Conservation (phyloP, 495 filamentous ascomycete genomes). For the Penicillium macrosclerotiorum region DNA sequence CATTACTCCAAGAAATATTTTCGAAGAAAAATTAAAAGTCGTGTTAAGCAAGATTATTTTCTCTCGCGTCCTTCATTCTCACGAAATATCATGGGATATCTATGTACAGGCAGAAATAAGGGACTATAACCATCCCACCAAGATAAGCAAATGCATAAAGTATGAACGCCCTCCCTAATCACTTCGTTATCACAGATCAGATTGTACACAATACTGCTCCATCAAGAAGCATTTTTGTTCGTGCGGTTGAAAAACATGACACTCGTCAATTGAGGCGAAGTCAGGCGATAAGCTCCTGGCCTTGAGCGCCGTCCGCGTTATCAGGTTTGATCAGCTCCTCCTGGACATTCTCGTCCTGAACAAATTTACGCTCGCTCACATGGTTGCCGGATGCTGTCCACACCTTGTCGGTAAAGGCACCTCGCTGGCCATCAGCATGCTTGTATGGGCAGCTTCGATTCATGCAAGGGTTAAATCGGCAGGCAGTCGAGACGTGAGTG, state of each 20-base stretch:
- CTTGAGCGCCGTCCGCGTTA: slow-evolving; percentile 29
- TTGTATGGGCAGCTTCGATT: slow-evolving; percentile 84
- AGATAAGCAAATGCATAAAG: slow-evolving; percentile 31
- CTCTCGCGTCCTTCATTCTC: slow-evolving; percentile 11
- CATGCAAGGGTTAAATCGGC: slow-evolving; percentile 89
- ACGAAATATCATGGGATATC: slow-evolving; percentile 21
- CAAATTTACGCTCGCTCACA: slow-evolving; percentile 91
- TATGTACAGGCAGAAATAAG: slow-evolving; percentile 24
- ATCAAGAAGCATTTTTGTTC: neutral
- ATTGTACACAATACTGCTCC: slow-evolving; percentile 36
- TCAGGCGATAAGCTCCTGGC: slow-evolving; percentile 41
- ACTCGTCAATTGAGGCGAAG: slow-evolving; percentile 17
- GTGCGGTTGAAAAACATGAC: neutral
- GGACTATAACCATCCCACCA: slow-evolving; percentile 5
- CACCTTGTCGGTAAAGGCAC: slow-evolving; percentile 81
- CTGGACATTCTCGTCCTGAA: slow-evolving; percentile 59
- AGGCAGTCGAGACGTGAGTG: slow-evolving; percentile 75
- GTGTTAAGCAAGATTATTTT: slow-evolving; percentile 1
- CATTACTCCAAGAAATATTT: neutral
- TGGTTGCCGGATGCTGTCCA: slow-evolving; percentile 72
- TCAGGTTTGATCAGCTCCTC: slow-evolving; percentile 83
- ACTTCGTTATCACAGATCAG: slow-evolving; percentile 24
- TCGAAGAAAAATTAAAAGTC: neutral
- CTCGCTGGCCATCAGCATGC: slow-evolving; percentile 84
- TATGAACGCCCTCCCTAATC: slow-evolving; percentile 35